Evolutionary conservation across 768 basidiomycete species (phyloP).

Genomic region (Hypholoma fasciculare): DNA sequence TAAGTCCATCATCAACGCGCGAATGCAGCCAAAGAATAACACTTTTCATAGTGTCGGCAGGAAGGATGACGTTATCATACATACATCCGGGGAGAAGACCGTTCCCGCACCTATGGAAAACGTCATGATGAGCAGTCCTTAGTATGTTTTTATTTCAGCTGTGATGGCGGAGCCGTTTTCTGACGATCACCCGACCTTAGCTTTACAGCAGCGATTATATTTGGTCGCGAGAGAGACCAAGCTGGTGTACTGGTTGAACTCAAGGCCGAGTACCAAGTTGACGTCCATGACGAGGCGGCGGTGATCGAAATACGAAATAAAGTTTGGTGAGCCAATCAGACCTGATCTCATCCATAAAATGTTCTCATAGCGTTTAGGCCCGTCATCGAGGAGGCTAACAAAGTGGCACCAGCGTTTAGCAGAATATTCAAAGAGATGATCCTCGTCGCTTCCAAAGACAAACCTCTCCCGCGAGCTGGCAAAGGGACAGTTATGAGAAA

Average conservation of each 20-base stretch:
- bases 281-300: slow-evolving; percentile 21
- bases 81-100: slow-evolving; percentile 36
- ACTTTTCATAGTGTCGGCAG: slow-evolving; percentile 34
- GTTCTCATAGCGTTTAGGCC: slow-evolving; percentile 24
- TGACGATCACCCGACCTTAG: slow-evolving; percentile 3
- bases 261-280: slow-evolving; percentile 22
- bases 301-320: slow-evolving; percentile 30
- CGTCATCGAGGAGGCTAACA: slow-evolving; percentile 44
- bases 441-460: slow-evolving; percentile 33
- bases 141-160: slow-evolving; percentile 14
- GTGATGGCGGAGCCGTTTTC: neutral
- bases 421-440: slow-evolving; percentile 57
- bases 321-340: slow-evolving; percentile 30
- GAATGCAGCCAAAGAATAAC: neutral
- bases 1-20: slow-evolving; percentile 15
- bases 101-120: slow-evolving; percentile 35
- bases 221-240: slow-evolving; percentile 37
- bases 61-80: slow-evolving; percentile 38
- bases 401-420: slow-evolving; percentile 40
- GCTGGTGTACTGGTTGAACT: slow-evolving; percentile 35
- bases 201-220: slow-evolving; percentile 36
- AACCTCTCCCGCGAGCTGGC: slow-evolving; percentile 43
- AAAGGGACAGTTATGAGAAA: slow-evolving; percentile 53
- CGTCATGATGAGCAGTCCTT: slow-evolving; percentile 22
- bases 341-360: neutral